Base-by-base conservation (phyloP, 2,329 filamentous ascomycete genomes). In the Macroventuria anomochaeta region DNA sequence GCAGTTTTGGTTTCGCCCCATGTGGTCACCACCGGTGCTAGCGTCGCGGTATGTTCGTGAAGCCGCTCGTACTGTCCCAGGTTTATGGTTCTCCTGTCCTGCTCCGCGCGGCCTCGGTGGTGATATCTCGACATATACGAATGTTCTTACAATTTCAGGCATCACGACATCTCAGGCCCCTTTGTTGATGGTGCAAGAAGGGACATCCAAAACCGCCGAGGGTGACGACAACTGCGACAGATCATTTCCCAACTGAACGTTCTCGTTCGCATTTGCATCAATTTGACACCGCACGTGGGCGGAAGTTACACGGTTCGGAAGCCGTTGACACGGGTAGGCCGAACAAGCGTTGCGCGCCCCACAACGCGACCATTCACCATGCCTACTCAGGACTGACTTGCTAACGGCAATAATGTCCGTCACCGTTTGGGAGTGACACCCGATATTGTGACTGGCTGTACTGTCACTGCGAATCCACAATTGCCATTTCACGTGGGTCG, bases 281-380 rank as follows among this genome's bases (percentile, higher is more conserved):
- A 20, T 26, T 21, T n/a, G 34, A 47, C 18, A 43, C 12, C 11
- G 20, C 37, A 53, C 43, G 32, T 48, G 38, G 32, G 20, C 21
- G 36, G 31, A 13, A n/a, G 17, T 43, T 34, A 15, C 12, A 38
- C 51, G 25, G 32, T 10, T 38, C 38, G 33, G 44, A 20, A 34
- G 31, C 49, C 31, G 41, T 53, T 42, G 31, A 20, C 25, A 21
- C 37, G 50, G 50, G 42, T 40, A 36, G 20, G 26, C 43, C 20
- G 20, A n/a, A 37, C n/a, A 53, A 38, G 50, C 49, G 40, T 46
- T 41, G 41, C 31, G 23, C 31, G 38, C 37, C 37, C 43, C 50
- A 53, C 50, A 53, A 15, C 39, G 17, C 32, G 15, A 23, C 12
- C 36, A n/a, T 39, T 32, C 21, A 41, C 37, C 38, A 49, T 31